phyloP scores from a whole-genome alignment of 2,329 filamentous ascomycete genomes.

The Xylariaceae sp. region DNA sequence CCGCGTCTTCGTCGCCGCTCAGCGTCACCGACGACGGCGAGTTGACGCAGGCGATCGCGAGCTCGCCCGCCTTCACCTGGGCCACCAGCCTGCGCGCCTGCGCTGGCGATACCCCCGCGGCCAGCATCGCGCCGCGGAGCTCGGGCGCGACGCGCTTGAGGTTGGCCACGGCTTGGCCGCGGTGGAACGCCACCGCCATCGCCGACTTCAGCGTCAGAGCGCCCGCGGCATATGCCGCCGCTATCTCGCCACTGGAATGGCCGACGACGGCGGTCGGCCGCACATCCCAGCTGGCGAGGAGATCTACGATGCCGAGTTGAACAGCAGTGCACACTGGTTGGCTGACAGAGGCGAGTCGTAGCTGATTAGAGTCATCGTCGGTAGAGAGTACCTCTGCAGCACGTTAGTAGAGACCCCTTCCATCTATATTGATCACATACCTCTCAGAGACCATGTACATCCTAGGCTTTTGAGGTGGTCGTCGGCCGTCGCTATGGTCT shows the following conservation, averaged over 20 bases:
- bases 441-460: constrained; percentile 1
- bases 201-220: constrained; percentile 19
- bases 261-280: constrained; percentile 23
- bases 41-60: constrained; percentile 12
- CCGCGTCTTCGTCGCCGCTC: constrained; percentile 9
- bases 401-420: neutral
- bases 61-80: neutral
- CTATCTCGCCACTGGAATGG: constrained; percentile 32
- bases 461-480: constrained; percentile 1
- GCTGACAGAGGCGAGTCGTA: constrained; percentile 10
- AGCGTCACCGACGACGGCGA: constrained; percentile 12
- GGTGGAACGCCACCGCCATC: constrained; percentile 24
- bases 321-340: constrained; percentile 26
- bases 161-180: constrained; percentile 14
- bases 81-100: neutral
- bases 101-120: neutral
- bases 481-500: constrained; percentile 1
- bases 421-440: neutral
- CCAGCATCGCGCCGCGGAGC: neutral
- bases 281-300: constrained; percentile 23
- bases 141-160: neutral
- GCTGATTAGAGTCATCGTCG: neutral
- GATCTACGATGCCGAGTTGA: constrained; percentile 25
- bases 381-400: constrained; percentile 1
- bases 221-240: constrained; percentile 27